Evolutionary conservation across 1,139 yeast species (phyloP), one percentile per base, ranked within the genome.

Genomic region (Saccharomyces pastorianus): DNA sequence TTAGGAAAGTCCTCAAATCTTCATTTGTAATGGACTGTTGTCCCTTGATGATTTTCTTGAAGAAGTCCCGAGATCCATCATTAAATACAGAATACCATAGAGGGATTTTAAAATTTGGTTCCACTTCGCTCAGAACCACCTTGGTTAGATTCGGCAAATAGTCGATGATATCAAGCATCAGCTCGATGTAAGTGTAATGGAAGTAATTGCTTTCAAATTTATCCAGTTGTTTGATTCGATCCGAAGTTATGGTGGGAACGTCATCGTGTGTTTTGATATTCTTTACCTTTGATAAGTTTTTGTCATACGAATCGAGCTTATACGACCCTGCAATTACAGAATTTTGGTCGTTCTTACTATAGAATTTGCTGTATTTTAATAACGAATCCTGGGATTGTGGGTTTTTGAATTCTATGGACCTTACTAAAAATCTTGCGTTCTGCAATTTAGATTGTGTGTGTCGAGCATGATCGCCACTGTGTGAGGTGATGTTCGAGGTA

Each of bases 61-160:
- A 62, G 51, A 67, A 68, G 29, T 66, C 70, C 44, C 61, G 61
- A 5, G 70, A 62, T 0, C 70, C 69, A 53, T 68, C 70, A 52
- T 68, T 68, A 23, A 68, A 58, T 20, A 62, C 67, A 11, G 71
- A 67, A 49, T 67, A 68, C 73, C 75, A 72, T 29, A 71, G 60
- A 2, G 79, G 78, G 53, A 82, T 79, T 47, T 70, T 73, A 62
- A 82, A 82, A 27, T 74, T 76, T 1, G 83, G 83, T 4, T 82
- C 76, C 0, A 82, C 74, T 53, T 80, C 78, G 20, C 70, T 68
- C 17, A 82, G 57, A 13, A 61, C 61, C n/a, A 73, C 61, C 32
- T 65, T 68, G 2, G 63, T 51, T 1, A 72, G 52, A 49, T 73
- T 72, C 6, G 76, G 76, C 13, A 72, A 58, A 28, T 64, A 63